Evolutionary conservation across 495 filamentous ascomycete genomes (phyloP).

Genomic region (Podospora appendiculata): DNA sequence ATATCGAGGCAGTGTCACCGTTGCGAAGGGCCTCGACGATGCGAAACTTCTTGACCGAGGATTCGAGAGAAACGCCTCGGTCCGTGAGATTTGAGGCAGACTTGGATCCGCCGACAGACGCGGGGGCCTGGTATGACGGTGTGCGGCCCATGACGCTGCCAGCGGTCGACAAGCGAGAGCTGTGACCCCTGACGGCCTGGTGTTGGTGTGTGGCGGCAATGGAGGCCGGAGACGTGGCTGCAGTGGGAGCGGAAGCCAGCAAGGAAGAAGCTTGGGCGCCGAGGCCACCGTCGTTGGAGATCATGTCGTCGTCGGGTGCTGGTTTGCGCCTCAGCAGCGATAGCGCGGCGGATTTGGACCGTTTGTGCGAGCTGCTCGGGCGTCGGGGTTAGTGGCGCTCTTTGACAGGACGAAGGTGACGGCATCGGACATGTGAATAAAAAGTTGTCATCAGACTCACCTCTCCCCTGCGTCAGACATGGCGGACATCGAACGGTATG

Average conservation of each 20-base stretch:
- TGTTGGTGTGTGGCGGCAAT: constrained; percentile 24
- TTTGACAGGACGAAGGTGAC: background rate
- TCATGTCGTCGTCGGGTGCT: constrained; percentile 35
- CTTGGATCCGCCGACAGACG: constrained; percentile 19
- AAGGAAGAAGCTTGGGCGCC: constrained; percentile 15
- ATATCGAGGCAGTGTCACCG: constrained; percentile 85
- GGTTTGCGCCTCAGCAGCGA: constrained; percentile 41
- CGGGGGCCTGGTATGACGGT: constrained; percentile 20
- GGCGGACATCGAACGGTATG: background rate
- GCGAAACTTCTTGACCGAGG: constrained; percentile 88
- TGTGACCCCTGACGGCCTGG: constrained; percentile 24
- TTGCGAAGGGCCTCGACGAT: constrained; percentile 86
- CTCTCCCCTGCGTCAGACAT: constrained; percentile 40
- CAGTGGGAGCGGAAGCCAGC: constrained; percentile 25
- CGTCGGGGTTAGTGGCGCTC: constrained; percentile 2
- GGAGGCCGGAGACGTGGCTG: constrained; percentile 26
- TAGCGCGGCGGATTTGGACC: constrained; percentile 43
- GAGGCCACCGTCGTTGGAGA: constrained; percentile 31
- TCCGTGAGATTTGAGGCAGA: constrained; percentile 19
- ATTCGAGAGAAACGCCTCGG: constrained; percentile 64
- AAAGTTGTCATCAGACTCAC: constrained; percentile 17
- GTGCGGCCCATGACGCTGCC: constrained; percentile 27
- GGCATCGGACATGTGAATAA: background rate
- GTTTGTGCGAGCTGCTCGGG: constrained; percentile 38
- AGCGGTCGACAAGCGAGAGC: constrained; percentile 32